These are phyloP conservation scores for Cryptosporidium ryanae DNA, from an alignment of 169 alveolate species.

Conservation along the genomic window DNA sequence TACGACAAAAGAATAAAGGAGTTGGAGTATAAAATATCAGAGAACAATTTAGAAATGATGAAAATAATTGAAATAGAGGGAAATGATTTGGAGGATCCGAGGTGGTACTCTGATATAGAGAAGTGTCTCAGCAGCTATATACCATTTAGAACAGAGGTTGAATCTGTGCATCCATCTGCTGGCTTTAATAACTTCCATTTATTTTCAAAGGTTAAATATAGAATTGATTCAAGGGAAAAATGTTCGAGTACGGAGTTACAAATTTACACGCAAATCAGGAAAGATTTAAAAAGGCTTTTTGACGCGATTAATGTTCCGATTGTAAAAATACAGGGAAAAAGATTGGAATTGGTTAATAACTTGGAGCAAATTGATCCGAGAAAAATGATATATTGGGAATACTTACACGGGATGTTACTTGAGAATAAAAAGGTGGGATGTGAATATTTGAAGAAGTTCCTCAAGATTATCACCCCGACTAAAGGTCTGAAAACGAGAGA, in stretches of 20 bases:
- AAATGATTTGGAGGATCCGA: conserved; percentile 48
- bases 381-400: conserved; percentile 49
- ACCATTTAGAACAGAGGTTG: conserved; percentile 32
- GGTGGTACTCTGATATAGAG: conserved; percentile 47
- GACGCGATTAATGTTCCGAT: conserved; percentile 16
- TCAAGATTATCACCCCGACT: conserved; percentile 3
- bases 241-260: conserved; percentile 5
- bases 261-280: conserved; percentile 7
- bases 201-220: background rate
- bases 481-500: conserved; percentile 4
- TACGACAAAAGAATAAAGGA: conserved; percentile 35
- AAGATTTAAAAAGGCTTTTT: conserved; percentile 34
- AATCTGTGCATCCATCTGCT: conserved; percentile 25
- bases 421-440: conserved; percentile 26
- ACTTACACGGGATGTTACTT: conserved; percentile 9
- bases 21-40: conserved; percentile 18
- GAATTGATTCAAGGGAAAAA: background rate
- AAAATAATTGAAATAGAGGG: conserved; percentile 48
- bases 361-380: conserved; percentile 59
- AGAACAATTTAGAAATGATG: conserved; percentile 24
- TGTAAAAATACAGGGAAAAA: conserved; percentile 5
- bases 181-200: conserved; percentile 27
- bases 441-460: conserved; percentile 7
- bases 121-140: conserved; percentile 58
- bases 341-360: background rate